A percentile compares a stretch with the other conserved stretches of the same genome.
These are phyloP conservation scores for Aureobasidium vineae DNA, from an alignment of 2,329 filamentous ascomycete genomes.

Conservation along the genomic window DNA sequence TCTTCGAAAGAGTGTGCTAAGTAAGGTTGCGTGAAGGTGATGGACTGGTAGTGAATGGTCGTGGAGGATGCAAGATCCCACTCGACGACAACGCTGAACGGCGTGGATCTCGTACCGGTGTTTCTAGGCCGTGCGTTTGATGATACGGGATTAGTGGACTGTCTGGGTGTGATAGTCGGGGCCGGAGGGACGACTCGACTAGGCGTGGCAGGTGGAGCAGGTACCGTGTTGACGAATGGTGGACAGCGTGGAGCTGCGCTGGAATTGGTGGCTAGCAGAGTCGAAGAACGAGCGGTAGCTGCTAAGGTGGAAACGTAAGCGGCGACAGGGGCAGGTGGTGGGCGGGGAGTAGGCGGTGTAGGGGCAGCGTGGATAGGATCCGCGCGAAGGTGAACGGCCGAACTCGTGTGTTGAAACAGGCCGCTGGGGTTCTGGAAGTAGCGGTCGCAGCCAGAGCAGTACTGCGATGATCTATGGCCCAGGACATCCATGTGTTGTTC, in stretches of 20 bases:
- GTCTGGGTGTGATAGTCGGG: neutral
- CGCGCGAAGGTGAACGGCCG: neutral
- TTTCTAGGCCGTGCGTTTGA: constrained; percentile 44
- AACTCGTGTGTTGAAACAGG: neutral
- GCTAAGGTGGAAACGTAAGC: neutral
- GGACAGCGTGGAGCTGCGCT: neutral
- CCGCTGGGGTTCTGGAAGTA: neutral
- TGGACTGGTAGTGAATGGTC: constrained; percentile 70
- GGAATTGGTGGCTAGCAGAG: too few species aligned
- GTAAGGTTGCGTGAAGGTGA: constrained; percentile 75
- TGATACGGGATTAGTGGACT: too few species aligned
- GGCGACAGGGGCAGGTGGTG: neutral
- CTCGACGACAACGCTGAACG: constrained; percentile 68
- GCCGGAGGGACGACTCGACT: neutral
- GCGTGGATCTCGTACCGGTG: constrained; percentile 63
- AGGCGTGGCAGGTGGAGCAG: neutral
- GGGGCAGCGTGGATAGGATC: neutral
- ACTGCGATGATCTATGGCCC: neutral
- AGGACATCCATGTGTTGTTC: neutral
- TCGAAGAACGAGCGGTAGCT: neutral
- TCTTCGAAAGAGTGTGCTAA: constrained; percentile 82
- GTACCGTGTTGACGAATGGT: neutral
- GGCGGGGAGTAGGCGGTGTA: neutral
- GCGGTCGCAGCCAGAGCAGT: neutral
- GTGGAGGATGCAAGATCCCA: constrained; percentile 65